Conservation (phyloP, 179 eudicot species). For the Carnegiea gigantea region DNA sequence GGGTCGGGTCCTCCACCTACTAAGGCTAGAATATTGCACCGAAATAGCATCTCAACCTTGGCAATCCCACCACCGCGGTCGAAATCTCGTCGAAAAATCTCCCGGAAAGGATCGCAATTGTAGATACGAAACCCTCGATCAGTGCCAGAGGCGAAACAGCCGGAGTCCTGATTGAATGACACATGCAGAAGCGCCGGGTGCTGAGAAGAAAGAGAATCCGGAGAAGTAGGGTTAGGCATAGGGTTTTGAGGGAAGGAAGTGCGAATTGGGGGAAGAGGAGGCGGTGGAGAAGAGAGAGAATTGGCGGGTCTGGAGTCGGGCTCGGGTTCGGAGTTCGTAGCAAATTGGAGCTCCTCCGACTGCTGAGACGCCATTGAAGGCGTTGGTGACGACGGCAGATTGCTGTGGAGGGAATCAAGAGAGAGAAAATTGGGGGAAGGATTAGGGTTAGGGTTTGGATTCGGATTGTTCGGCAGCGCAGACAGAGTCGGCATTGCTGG, state of each 20-base stretch:
- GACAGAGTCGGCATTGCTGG: slow-evolving; percentile 36
- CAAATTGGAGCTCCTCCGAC: slow-evolving; percentile 30
- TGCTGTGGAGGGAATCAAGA: slow-evolving; percentile 9
- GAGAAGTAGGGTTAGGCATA: slow-evolving; percentile 28
- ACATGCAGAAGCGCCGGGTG: slow-evolving; percentile 47
- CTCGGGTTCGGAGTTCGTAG: slow-evolving; percentile 17
- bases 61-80: slow-evolving; percentile 44
- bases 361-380: slow-evolving; percentile 38
- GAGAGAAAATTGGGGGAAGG: slow-evolving; percentile 31
- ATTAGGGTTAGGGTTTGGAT: slow-evolving; percentile 33
- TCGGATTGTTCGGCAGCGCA: slow-evolving; percentile 36
- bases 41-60: slow-evolving; percentile 37
- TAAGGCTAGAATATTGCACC: slow-evolving; percentile 40
- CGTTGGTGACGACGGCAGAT: not conserved
- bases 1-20: slow-evolving; percentile 68
- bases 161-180: slow-evolving; percentile 61
- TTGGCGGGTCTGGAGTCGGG: not conserved
- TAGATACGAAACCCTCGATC: slow-evolving; percentile 61
- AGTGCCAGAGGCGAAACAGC: slow-evolving; percentile 69
- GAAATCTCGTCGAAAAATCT: slow-evolving; percentile 69
- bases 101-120: slow-evolving; percentile 72
- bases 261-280: slow-evolving; percentile 22
- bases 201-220: slow-evolving; percentile 12
- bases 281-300: slow-evolving; percentile 10
- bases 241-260: slow-evolving; percentile 23